These are phyloP conservation scores for Microcos paniculata DNA, from an alignment of 345 rosid species.

Conservation along the genomic window DNA sequence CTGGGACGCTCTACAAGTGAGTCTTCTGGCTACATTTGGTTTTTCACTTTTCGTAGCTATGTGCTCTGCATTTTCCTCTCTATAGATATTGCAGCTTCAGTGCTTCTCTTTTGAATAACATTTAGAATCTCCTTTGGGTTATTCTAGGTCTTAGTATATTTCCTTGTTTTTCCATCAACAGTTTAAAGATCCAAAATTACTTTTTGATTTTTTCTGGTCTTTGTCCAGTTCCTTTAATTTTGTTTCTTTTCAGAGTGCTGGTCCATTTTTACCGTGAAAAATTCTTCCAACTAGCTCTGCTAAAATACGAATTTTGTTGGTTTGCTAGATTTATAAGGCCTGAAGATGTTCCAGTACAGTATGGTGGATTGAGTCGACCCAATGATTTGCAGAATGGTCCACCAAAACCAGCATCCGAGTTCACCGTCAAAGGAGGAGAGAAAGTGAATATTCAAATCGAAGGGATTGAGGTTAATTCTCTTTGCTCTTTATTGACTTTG, in stretches of 20 bases:
- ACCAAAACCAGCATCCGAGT: slow-evolving; percentile 86
- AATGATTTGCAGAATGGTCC: slow-evolving; percentile 62
- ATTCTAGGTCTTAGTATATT: background rate
- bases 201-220: background rate
- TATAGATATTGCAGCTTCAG: background rate
- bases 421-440: slow-evolving; percentile 89
- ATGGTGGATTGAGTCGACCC: slow-evolving; percentile 82
- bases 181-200: no score
- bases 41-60: background rate
- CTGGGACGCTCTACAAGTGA: slow-evolving; percentile 96
- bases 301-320: background rate
- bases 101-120: background rate
- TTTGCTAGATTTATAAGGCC: slow-evolving; percentile 74
- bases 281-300: background rate
- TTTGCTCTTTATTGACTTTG: background rate
- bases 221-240: background rate
- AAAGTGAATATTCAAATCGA: slow-evolving; percentile 96
- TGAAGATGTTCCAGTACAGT: slow-evolving; percentile 87
- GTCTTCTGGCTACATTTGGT: background rate
- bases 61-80: background rate
- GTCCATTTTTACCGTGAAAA: background rate
- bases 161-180: no score
- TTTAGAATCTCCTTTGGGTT: background rate
- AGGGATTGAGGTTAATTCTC: slow-evolving; percentile 74
- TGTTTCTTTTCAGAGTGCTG: background rate